Base-by-base conservation (phyloP, 768 basidiomycete species). In the Tulasnella calospora region DNA sequence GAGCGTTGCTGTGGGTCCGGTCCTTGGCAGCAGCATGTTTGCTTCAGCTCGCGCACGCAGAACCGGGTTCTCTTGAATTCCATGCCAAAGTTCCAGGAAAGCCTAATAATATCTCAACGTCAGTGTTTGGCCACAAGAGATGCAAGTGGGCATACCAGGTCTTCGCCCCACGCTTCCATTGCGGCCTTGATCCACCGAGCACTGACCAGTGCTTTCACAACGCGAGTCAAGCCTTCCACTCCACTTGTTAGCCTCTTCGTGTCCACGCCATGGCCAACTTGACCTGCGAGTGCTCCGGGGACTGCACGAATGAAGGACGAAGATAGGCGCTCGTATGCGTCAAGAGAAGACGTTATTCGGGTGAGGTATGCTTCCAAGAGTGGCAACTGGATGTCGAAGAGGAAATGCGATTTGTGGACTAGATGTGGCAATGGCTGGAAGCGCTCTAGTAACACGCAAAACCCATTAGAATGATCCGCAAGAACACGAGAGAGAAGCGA, bases 291-390 rank as follows among this genome's bases (percentile, higher is more conserved):
- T 0, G 95, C 95, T 23, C 98, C 98, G 0, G 98, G 98, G 1
- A 99, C 96, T 4, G 92, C 92, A 19, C 95, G 92, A 57, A 96
- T 90, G 80, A 99, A 90, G 0, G 92, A 89, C 40, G 93, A 95
- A 0, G 95, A 94, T 7, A 98, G 86, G 1, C 92, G 92, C 84
- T 99, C 98, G 81, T 98, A 98, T 0, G 96, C 97, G 81, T 98
- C 95, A 35, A 98, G 85, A 12, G 96, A 95, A 12, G 92, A 89
- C 0, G 89, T 87, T 83, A 99, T 91, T 27, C 96, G 91, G 12
- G 86, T 84, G 79, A 90, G 88, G 83, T 98, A 99, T 7, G 88
- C 85, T 78, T 92, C 89, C 17, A 99, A 85, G 17, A 98, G 83
- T 0, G 96, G 95, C 1, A 98, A 85, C 84, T 99, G 98, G 21